phyloP scores from a whole-genome alignment of 768 basidiomycete genomes.

The Paxillus involutus region DNA sequence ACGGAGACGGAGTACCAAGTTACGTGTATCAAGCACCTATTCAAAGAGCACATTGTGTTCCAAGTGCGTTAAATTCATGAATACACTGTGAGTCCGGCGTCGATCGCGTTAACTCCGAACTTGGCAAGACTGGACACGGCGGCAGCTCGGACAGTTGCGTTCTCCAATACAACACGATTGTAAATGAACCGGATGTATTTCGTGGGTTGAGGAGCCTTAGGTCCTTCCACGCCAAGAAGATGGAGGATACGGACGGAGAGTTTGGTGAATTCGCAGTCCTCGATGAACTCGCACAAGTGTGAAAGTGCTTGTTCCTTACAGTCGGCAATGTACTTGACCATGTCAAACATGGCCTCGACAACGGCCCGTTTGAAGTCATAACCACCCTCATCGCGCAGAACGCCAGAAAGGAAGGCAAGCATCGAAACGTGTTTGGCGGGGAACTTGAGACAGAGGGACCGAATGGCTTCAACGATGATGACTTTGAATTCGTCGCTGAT shows the following conservation, averaged over 20 bases:
- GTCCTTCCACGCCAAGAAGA: slow-evolving; percentile 93
- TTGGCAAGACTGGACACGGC: slow-evolving; percentile 95
- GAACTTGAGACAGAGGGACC: slow-evolving; percentile 98
- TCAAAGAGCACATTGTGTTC: slow-evolving; percentile 66
- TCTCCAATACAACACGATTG: slow-evolving; percentile 98
- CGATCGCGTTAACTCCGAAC: slow-evolving; percentile 89
- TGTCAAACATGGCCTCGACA: slow-evolving; percentile 99
- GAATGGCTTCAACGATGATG: slow-evolving; percentile 98
- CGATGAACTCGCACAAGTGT: slow-evolving; percentile 98
- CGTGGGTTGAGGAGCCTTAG: slow-evolving; percentile 92
- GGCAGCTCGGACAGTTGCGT: slow-evolving; percentile 95
- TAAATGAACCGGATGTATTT: slow-evolving; percentile 99
- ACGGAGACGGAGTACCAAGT: slow-evolving; percentile 98
- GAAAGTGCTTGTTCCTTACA: slow-evolving; percentile 97
- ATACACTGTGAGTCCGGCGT: slow-evolving; percentile 46
- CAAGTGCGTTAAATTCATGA: slow-evolving; percentile 49
- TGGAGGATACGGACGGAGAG: slow-evolving; percentile 96
- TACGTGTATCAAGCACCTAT: slow-evolving; percentile 94
- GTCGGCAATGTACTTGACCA: slow-evolving; percentile 97
- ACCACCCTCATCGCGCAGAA: slow-evolving; percentile 96
- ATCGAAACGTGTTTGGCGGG: slow-evolving; percentile 95
- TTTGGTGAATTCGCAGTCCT: slow-evolving; percentile 99
- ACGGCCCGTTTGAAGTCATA: slow-evolving; percentile 99
- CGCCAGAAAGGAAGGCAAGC: slow-evolving; percentile 95
- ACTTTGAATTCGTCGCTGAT: slow-evolving; percentile 99